Conservation (phyloP, 148 eudicot genomes). For the Talinum fruticosum region DNA sequence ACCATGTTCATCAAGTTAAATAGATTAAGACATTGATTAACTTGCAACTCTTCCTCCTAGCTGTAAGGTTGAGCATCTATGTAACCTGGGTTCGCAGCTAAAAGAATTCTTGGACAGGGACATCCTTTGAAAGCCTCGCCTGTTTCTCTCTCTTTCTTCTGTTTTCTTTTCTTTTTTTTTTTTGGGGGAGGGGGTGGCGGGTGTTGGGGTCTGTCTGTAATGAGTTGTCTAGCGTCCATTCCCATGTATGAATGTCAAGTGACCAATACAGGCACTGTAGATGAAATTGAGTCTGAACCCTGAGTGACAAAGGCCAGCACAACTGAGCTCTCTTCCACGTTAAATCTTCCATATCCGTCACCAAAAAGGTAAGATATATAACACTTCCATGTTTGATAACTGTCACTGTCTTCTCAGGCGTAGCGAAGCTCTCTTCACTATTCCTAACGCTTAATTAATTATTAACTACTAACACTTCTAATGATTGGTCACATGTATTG, state of each 20-base stretch:
- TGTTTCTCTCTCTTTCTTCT: no score
- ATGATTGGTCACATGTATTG: neutral
- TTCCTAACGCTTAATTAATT: slow-evolving; percentile 1
- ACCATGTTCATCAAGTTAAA: neutral
- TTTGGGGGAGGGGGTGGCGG: neutral
- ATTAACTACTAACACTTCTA: neutral
- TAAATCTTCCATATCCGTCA: neutral
- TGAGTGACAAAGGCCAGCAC: no score
- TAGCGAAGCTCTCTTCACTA: neutral
- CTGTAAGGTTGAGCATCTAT: neutral
- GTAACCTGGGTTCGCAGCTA: neutral
- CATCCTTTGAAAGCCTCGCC: neutral
- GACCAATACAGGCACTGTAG: neutral
- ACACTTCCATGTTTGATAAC: neutral
- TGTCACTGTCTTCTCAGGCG: neutral
- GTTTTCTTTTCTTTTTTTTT: no score
- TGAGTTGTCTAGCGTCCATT: neutral
- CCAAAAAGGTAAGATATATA: neutral
- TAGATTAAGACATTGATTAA: neutral
- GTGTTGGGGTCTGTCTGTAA: no score
- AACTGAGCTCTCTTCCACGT: neutral
- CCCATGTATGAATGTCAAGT: neutral
- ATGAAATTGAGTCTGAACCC: neutral
- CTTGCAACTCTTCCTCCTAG: neutral
- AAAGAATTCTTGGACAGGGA: neutral